These are phyloP conservation scores for Mycena olivaceomarginata DNA, from an alignment of 768 basidiomycete species.

Conservation along the genomic window DNA sequence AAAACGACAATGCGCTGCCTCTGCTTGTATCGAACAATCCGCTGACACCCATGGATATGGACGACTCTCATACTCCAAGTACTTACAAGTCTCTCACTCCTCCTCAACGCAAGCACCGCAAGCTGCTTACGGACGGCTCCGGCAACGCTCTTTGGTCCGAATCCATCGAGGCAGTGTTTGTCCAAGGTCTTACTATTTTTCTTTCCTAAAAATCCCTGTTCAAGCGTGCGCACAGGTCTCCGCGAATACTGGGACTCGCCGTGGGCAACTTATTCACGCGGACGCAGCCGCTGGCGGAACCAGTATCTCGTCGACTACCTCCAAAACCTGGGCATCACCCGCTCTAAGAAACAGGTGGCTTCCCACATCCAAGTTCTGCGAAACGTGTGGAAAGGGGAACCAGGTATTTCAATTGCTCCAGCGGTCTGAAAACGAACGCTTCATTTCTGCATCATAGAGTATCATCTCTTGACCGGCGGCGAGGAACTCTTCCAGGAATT, in stretches of 20 bases:
- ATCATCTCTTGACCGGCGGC: constrained; percentile 86
- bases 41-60: constrained; percentile 46
- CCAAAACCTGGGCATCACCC: constrained; percentile 78
- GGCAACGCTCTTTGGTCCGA: constrained; percentile 92
- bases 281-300: constrained; percentile 89
- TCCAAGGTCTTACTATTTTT: constrained; percentile 70
- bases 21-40: too few relatives aligned
- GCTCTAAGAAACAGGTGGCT: constrained; percentile 93
- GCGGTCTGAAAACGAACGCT: constrained; percentile 23
- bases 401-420: constrained; percentile 66
- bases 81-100: constrained; percentile 74
- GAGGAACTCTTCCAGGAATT: constrained; percentile 77
- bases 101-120: constrained; percentile 88
- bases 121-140: constrained; percentile 86
- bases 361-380: constrained; percentile 90
- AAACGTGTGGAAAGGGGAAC: constrained; percentile 93
- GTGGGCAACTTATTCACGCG: constrained; percentile 83
- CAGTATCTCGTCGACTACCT: constrained; percentile 91
- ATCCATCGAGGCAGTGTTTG: constrained; percentile 84
- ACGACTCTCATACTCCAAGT: constrained; percentile 45
- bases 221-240: constrained; percentile 68
- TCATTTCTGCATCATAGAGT: constrained; percentile 66
- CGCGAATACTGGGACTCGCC: constrained; percentile 88
- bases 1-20: too few relatives aligned
- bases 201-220: neutral